phyloP scores from a whole-genome alignment of 164 flowering plant genomes.

The Magnolia sinica region DNA sequence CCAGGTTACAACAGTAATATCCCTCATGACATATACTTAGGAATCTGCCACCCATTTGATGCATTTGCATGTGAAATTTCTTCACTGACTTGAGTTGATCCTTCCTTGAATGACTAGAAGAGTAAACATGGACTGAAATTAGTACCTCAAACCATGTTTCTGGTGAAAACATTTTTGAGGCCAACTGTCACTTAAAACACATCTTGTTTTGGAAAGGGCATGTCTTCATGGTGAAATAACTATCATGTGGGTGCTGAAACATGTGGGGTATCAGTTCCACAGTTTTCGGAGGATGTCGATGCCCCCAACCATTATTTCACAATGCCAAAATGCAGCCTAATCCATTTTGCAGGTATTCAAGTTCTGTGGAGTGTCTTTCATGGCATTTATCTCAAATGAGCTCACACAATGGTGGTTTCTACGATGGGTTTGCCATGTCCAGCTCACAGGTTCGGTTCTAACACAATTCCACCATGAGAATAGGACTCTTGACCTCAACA shows the following conservation, averaged over 20 bases:
- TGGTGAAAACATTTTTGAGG: not conserved
- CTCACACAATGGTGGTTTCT: too few relatives aligned
- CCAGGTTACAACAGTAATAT: not conserved
- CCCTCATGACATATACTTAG: too few relatives aligned
- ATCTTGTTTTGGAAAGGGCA: not conserved
- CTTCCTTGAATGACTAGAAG: too few relatives aligned
- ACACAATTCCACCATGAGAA: not conserved
- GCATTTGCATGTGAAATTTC: too few relatives aligned
- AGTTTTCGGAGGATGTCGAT: not conserved
- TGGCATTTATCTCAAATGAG: too few relatives aligned
- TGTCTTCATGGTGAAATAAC: not conserved
- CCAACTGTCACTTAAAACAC: not conserved
- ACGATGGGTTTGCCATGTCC: too few relatives aligned
- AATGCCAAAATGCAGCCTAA: not conserved
- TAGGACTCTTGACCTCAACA: not conserved
- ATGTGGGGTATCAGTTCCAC: not conserved
- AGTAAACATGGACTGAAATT: too few relatives aligned
- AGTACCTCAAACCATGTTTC: too few relatives aligned
- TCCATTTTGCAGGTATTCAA: not conserved
- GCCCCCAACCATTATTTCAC: not conserved
- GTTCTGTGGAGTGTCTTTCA: not conserved
- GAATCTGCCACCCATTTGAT: too few relatives aligned
- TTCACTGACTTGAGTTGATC: too few relatives aligned
- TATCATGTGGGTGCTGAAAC: not conserved
- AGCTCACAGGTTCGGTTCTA: not conserved